Evolutionary conservation across 495 filamentous ascomycete species (phyloP).

Genomic region (Trichoderma virens): DNA sequence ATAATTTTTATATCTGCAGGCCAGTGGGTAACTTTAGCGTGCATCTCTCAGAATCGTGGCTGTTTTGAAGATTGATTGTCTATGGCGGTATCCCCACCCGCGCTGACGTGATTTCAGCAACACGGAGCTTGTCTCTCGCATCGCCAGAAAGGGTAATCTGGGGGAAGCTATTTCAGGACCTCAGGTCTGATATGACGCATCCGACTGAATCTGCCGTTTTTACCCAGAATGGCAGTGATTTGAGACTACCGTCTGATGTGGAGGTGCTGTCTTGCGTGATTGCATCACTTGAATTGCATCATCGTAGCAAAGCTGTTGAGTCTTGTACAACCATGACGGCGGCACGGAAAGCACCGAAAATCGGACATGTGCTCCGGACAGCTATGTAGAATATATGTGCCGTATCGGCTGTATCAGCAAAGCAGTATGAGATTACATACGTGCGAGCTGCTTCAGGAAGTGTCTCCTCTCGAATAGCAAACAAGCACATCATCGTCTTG

Average conservation of each 20-base stretch:
- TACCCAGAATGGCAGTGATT: not conserved
- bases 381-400: not conserved
- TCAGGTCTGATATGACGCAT: not conserved
- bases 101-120: slow-evolving; percentile 1
- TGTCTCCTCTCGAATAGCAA: not conserved
- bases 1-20: too few relatives aligned
- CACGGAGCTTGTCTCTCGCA: not conserved
- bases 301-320: not conserved
- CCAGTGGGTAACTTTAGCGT: not conserved
- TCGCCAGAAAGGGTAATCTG: not conserved
- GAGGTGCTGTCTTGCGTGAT: not conserved
- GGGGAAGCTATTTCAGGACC: not conserved
- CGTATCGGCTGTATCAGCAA: not conserved
- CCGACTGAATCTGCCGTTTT: not conserved
- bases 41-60: not conserved
- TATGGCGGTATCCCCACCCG: slow-evolving; percentile 5
- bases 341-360: not conserved
- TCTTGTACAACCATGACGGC: not conserved
- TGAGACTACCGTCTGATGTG: not conserved
- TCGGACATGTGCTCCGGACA: not conserved
- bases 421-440: not conserved
- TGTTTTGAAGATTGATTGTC: not conserved
- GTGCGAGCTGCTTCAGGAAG: not conserved
- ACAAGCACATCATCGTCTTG: not conserved
- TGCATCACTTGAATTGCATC: not conserved